phyloP scores from a whole-genome alignment of 2,329 filamentous ascomycete species.

The Verruconis gallopava region DNA sequence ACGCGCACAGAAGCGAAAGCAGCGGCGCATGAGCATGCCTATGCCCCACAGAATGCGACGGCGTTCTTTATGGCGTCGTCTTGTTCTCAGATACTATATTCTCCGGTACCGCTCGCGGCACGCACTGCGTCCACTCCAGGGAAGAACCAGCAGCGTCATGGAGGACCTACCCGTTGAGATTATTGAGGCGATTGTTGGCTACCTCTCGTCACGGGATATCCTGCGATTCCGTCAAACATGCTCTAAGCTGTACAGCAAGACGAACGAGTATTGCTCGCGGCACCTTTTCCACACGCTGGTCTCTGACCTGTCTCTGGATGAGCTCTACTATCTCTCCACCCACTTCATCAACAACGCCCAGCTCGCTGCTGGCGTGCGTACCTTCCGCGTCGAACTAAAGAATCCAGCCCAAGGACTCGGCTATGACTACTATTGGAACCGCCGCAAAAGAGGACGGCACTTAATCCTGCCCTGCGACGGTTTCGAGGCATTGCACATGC shows the following conservation, averaged over 20 bases:
- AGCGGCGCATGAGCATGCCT: too few relatives aligned
- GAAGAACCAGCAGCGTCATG: not conserved
- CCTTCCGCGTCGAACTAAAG: not conserved
- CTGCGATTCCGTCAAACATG: not conserved
- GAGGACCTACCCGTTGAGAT: not conserved
- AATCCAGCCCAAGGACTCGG: not conserved
- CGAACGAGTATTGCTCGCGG: not conserved
- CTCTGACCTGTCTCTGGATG: not conserved
- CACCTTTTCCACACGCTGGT: not conserved
- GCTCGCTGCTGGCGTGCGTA: not conserved
- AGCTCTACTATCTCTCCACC: not conserved
- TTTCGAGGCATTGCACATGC: not conserved
- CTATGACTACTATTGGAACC: slow-evolving; percentile 1
- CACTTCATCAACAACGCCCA: not conserved
- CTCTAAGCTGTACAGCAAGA: not conserved
- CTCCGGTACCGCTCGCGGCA: not conserved
- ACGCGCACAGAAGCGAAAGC: too few relatives aligned
- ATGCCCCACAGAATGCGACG: too few relatives aligned
- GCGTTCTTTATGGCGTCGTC: not conserved
- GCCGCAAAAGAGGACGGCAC: not conserved
- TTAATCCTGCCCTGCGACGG: not conserved
- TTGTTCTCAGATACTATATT: not conserved
- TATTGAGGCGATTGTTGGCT: not conserved
- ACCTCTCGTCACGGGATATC: not conserved
- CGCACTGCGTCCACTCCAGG: not conserved